A percentile compares a stretch with the other conserved stretches of the same genome.
Evolutionary conservation across 495 filamentous ascomycete genomes (phyloP).

Genomic region (Endocarpon pusillum): DNA sequence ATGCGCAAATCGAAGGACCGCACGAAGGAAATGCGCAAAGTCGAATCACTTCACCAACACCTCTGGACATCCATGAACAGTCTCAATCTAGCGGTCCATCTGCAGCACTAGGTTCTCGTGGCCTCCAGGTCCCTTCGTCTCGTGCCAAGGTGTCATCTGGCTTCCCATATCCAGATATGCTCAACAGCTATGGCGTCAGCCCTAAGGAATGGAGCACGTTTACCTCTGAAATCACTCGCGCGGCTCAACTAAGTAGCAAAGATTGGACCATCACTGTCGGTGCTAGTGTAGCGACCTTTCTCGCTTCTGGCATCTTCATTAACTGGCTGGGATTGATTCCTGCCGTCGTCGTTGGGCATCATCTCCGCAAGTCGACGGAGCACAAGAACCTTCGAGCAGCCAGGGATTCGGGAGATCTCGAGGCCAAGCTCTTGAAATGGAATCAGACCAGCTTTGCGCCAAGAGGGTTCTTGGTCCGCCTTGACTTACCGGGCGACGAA

Average conservation of each 20-base stretch:
- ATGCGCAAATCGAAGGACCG: too few species aligned
- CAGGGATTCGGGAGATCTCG: slow-evolving; percentile 8
- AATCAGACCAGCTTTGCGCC: slow-evolving; percentile 20
- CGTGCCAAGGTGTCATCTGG: slow-evolving; percentile 15
- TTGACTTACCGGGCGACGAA: slow-evolving; percentile 21
- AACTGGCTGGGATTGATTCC: slow-evolving; percentile 19
- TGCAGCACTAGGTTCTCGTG: too few species aligned
- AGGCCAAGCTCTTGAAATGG: slow-evolving; percentile 16
- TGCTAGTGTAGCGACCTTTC: slow-evolving; percentile 18
- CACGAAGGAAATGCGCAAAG: too few species aligned
- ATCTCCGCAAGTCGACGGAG: slow-evolving; percentile 11
- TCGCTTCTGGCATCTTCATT: slow-evolving; percentile 19
- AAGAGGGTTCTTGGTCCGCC: slow-evolving; percentile 18
- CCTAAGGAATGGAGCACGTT: slow-evolving; percentile 17
- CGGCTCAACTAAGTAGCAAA: slow-evolving; percentile 16
- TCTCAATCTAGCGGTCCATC: too few species aligned
- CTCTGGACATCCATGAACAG: too few species aligned
- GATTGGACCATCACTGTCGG: slow-evolving; percentile 22
- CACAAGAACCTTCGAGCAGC: slow-evolving; percentile 15
- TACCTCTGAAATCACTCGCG: slow-evolving; percentile 14
- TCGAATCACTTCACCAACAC: too few species aligned
- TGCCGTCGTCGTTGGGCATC: slow-evolving; percentile 12
- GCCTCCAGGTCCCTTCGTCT: slow-evolving; percentile 21
- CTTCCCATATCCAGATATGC: slow-evolving; percentile 18
- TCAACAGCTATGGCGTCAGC: slow-evolving; percentile 11